Evolutionary conservation across 192 early-diverging fungal species (phyloP).

Genomic region (Spizellomyces punctatus): DNA sequence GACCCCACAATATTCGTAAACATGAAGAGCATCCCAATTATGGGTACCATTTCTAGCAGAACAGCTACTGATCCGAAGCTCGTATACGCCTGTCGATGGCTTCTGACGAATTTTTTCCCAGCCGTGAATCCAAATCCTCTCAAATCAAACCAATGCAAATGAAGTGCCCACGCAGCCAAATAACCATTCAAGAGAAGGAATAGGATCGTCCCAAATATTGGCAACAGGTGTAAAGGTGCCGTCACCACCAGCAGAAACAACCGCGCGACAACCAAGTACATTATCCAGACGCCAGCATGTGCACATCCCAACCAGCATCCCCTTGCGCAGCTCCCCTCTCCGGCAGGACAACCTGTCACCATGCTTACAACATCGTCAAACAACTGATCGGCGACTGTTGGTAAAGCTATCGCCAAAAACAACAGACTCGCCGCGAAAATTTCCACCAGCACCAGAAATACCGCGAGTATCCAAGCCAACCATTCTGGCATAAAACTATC

Average conservation of each 20-base stretch:
- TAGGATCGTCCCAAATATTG: constrained; percentile 55
- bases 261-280: constrained; percentile 34
- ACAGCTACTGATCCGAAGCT: constrained; percentile 46
- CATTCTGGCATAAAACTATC: constrained; percentile 54
- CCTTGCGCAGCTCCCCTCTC: constrained; percentile 12
- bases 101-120: constrained; percentile 8
- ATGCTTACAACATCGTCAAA: constrained; percentile 49
- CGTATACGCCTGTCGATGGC: constrained; percentile 21
- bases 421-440: constrained; percentile 51
- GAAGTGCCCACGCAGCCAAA: constrained; percentile 21
- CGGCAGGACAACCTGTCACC: constrained; percentile 1
- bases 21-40: constrained; percentile 62
- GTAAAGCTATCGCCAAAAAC: constrained; percentile 59
- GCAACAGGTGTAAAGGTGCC: constrained; percentile 59
- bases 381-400: constrained; percentile 59
- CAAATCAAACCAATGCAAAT: constrained; percentile 36
- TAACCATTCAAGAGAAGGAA: constrained; percentile 36
- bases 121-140: constrained; percentile 14
- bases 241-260: constrained; percentile 56
- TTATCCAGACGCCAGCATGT: constrained; percentile 13
- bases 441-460: constrained; percentile 66
- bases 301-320: constrained; percentile 19
- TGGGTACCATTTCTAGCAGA: constrained; percentile 62
- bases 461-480: constrained; percentile 61
- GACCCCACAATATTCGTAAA: constrained; percentile 73